A percentile compares a stretch with the other conserved stretches of the same genome.
Evolutionary conservation across 371 early-diverging fungal species (phyloP).

Genomic region (Rhizopus delemar): DNA sequence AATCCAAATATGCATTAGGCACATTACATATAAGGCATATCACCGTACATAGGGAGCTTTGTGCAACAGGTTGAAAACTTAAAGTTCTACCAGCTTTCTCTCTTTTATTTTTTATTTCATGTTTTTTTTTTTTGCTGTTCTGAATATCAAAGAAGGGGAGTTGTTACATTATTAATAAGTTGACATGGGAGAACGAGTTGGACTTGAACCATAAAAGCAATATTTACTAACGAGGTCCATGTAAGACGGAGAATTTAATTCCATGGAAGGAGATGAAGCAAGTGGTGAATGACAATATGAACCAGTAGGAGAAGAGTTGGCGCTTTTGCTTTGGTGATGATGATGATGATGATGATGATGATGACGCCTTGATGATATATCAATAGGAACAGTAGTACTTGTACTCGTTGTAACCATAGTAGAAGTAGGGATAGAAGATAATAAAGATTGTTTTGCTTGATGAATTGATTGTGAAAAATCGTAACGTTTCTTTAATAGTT

Average conservation of each 20-base stretch:
- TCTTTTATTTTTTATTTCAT: no score
- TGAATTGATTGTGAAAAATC: conserved; percentile 25
- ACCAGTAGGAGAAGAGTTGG: conserved; percentile 6
- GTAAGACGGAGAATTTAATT: conserved; percentile 35
- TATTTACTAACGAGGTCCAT: conserved; percentile 53
- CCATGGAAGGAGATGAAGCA: conserved; percentile 21
- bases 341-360: conserved; percentile 11
- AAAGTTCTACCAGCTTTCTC: no score
- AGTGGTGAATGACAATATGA: conserved; percentile 23
- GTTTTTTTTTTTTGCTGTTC: no score
- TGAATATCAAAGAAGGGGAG: no score
- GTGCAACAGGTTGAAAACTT: no score
- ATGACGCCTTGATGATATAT: not conserved
- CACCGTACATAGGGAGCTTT: no score
- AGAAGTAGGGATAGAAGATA: no score
- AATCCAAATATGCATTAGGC: no score
- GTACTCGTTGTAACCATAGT: no score
- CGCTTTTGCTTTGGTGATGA: conserved; percentile 6
- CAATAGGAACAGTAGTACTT: no score
- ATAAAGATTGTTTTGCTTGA: conserved; percentile 8
- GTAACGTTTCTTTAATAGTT: conserved; percentile 14
- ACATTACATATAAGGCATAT: no score
- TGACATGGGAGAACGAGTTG: conserved; percentile 32
- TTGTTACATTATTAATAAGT: conserved; percentile 17
- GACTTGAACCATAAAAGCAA: conserved; percentile 52